A percentile compares a stretch with the other conserved stretches of the same genome.
Conservation (phyloP, 768 basidiomycete species). For the Artomyces pyxidatus region DNA sequence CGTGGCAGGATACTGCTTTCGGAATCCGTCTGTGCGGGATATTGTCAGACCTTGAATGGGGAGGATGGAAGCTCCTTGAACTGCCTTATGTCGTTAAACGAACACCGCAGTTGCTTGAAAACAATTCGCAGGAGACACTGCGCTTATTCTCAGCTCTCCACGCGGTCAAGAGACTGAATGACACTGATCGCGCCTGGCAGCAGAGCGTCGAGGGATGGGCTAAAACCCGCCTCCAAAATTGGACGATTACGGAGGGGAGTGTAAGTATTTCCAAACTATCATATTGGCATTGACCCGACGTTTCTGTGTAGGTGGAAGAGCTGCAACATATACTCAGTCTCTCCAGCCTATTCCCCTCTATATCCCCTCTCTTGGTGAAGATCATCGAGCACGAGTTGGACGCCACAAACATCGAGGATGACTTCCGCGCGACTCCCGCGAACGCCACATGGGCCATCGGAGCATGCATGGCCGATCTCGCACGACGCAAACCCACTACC, state of each 20-base stretch:
- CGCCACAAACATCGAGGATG: constrained; percentile 16
- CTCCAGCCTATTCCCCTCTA: constrained; percentile 40
- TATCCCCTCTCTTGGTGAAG: constrained; percentile 33
- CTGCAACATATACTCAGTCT: constrained; percentile 49
- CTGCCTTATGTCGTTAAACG: constrained; percentile 49
- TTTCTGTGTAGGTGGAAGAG: constrained; percentile 33
- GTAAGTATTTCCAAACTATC: constrained; percentile 23
- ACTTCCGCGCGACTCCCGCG: constrained; percentile 26
- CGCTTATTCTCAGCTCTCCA: constrained; percentile 44
- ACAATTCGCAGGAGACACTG: constrained; percentile 34
- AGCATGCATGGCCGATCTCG: constrained; percentile 48
- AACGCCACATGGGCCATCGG: constrained; percentile 51
- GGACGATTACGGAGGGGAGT: constrained; percentile 31
- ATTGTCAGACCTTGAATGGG: constrained; percentile 61
- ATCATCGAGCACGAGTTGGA: constrained; percentile 38
- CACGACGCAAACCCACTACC: constrained; percentile 32
- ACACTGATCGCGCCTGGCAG: constrained; percentile 54
- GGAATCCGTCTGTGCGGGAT: constrained; percentile 49
- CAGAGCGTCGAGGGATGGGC: constrained; percentile 45
- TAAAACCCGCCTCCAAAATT: constrained; percentile 32
- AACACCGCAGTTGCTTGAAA: constrained; percentile 37
- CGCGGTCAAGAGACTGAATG: constrained; percentile 41
- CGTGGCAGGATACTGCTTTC: constrained; percentile 36
- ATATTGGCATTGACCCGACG: neutral
- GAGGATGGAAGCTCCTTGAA: constrained; percentile 68